phyloP scores from a whole-genome alignment of 192 early-diverging fungal species.

The Entomortierella lignicola region DNA sequence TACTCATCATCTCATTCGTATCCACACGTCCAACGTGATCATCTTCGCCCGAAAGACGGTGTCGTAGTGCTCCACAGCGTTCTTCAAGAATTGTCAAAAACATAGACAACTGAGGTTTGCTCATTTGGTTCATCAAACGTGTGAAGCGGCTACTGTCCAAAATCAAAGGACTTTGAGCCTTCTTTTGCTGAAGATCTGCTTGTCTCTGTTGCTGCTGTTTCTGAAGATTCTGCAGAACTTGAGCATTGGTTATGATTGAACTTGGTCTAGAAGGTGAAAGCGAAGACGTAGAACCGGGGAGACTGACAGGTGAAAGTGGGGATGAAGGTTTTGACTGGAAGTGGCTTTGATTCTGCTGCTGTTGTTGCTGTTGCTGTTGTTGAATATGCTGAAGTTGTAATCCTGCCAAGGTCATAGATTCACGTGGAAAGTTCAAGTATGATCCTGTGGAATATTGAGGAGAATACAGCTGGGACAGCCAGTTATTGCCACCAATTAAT shows the following conservation, averaged over 20 bases:
- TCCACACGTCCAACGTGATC: constrained; percentile 36
- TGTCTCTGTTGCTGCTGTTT: constrained; percentile 16
- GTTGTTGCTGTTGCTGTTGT: constrained; percentile 10
- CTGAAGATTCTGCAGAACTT: neutral
- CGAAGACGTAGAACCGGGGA: neutral
- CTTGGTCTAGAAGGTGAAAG: neutral
- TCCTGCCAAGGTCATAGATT: constrained; percentile 11
- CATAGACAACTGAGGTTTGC: constrained; percentile 48
- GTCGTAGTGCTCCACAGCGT: constrained; percentile 48
- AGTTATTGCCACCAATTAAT: constrained; percentile 4
- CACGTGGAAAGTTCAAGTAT: constrained; percentile 9
- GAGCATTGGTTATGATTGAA: constrained; percentile 3
- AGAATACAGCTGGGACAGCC: constrained; percentile 22
- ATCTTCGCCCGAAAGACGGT: constrained; percentile 46
- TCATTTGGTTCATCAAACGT: constrained; percentile 52
- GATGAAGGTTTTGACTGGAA: constrained; percentile 3
- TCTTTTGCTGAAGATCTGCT: neutral
- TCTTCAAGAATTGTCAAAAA: constrained; percentile 52
- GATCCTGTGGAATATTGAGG: constrained; percentile 14
- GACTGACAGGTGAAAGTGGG: constrained; percentile 4
- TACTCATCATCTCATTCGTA: constrained; percentile 45
- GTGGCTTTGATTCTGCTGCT: neutral
- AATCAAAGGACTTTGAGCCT: constrained; percentile 24
- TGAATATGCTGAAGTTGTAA: constrained; percentile 23
- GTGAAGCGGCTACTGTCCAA: constrained; percentile 48